Evolutionary conservation across 371 early-diverging fungal species (phyloP).

Genomic region (Capillidium rhysosporum): DNA sequence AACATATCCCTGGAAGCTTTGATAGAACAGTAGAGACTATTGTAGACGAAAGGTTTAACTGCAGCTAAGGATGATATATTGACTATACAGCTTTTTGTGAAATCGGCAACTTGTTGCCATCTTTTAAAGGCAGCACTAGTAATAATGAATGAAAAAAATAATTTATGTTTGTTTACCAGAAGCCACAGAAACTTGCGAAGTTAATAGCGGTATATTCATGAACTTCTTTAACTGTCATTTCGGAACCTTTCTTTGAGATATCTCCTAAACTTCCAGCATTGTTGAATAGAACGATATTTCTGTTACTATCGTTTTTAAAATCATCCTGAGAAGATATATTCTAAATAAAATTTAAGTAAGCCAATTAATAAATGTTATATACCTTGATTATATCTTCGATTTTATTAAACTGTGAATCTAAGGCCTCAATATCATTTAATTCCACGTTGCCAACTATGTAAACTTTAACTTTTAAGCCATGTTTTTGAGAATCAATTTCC

Average conservation of each 20-base stretch:
- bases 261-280: conserved; percentile 70
- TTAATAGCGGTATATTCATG: conserved; percentile 32
- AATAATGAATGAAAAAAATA: conserved; percentile 7
- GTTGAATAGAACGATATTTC: conserved; percentile 32
- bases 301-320: not conserved
- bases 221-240: conserved; percentile 24
- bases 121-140: not conserved
- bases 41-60: conserved; percentile 48
- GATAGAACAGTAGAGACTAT: conserved; percentile 68
- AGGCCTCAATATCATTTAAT: no score
- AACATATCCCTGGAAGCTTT: conserved; percentile 81
- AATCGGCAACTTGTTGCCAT: not conserved
- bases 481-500: no score
- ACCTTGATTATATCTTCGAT: no score
- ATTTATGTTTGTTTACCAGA: conserved; percentile 19
- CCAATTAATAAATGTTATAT: no score
- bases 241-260: conserved; percentile 33
- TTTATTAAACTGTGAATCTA: no score
- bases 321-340: no score
- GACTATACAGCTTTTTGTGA: conserved; percentile 19
- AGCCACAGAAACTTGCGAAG: conserved; percentile 23
- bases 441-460: no score
- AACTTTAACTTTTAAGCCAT: no score
- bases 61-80: conserved; percentile 76
- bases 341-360: no score